These are phyloP conservation scores for Globisporangium viniferum DNA, from an alignment of 352 stramenopile genomes.

Conservation along the genomic window DNA sequence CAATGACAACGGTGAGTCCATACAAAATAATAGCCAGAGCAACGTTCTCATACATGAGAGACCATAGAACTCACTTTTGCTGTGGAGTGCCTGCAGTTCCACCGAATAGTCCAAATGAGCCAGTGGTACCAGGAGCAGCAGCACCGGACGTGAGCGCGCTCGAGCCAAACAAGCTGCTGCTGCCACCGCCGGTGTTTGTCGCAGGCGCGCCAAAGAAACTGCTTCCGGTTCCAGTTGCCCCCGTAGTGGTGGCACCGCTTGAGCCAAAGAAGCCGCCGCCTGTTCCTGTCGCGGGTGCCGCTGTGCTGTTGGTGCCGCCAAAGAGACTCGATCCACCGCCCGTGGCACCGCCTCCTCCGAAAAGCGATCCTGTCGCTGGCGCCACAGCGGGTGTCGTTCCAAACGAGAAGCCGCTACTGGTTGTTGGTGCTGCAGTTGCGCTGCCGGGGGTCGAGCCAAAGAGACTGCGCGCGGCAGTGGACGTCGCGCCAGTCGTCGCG, in stretches of 20 bases:
- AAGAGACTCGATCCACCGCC: constrained; percentile 21
- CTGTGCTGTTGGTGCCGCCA: constrained; percentile 5
- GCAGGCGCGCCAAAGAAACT: constrained; percentile 21
- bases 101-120: constrained; percentile 24
- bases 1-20: neutral
- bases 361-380: constrained; percentile 16
- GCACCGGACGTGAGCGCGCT: neutral
- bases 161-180: constrained; percentile 11
- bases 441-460: constrained; percentile 20
- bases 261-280: constrained; percentile 23
- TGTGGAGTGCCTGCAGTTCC: neutral
- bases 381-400: constrained; percentile 13
- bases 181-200: constrained; percentile 9
- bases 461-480: constrained; percentile 19
- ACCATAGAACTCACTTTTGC: constrained; percentile 13
- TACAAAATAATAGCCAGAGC: neutral
- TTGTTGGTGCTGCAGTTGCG: neutral
- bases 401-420: constrained; percentile 20
- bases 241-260: neutral
- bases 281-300: constrained; percentile 5
- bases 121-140: constrained; percentile 1
- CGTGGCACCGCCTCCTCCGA: constrained; percentile 19
- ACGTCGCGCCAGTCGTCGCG: neutral
- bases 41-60: neutral
- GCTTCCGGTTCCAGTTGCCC: constrained; percentile 11